phyloP scores from a whole-genome alignment of 768 basidiomycete species.

The Lentinula raphanica region DNA sequence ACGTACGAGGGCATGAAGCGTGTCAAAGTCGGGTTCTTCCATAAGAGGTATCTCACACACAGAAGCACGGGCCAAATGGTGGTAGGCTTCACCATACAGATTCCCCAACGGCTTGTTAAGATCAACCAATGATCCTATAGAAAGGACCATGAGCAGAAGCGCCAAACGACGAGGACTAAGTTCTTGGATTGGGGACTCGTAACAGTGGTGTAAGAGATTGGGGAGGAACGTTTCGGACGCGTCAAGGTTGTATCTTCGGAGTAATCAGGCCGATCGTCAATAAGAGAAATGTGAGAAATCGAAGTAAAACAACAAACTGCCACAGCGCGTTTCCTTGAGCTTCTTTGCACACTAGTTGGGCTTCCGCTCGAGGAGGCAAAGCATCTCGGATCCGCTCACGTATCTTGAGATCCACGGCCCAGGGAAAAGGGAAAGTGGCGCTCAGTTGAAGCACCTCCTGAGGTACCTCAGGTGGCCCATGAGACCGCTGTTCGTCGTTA shows the following conservation, averaged over 20 bases:
- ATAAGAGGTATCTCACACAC: conserved; percentile 71
- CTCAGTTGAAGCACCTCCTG: conserved; percentile 54
- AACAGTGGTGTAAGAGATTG: conserved; percentile 65
- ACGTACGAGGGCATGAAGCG: conserved; percentile 60
- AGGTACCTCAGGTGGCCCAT: conserved; percentile 32
- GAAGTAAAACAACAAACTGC: conserved; percentile 48
- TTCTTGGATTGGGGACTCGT: conserved; percentile 52
- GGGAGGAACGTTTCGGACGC: conserved; percentile 66
- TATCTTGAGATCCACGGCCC: conserved; percentile 58
- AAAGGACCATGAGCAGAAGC: conserved; percentile 65
- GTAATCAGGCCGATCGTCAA: neutral
- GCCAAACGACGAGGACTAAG: conserved; percentile 64
- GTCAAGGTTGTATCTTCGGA: conserved; percentile 69
- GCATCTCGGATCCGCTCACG: conserved; percentile 59
- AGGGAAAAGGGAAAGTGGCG: conserved; percentile 65
- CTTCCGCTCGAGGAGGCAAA: conserved; percentile 55
- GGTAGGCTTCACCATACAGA: conserved; percentile 59
- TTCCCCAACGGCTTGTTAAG: conserved; percentile 50
- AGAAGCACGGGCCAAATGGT: conserved; percentile 60
- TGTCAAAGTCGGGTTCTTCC: conserved; percentile 71
- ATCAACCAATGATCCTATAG: conserved; percentile 68
- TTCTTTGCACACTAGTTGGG: conserved; percentile 55
- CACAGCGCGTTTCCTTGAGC: conserved; percentile 65
- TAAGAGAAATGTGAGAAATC: neutral
- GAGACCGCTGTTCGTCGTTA: neutral